Conservation (phyloP, 2,329 filamentous ascomycete genomes). For the Trichoderma polysporum region DNA sequence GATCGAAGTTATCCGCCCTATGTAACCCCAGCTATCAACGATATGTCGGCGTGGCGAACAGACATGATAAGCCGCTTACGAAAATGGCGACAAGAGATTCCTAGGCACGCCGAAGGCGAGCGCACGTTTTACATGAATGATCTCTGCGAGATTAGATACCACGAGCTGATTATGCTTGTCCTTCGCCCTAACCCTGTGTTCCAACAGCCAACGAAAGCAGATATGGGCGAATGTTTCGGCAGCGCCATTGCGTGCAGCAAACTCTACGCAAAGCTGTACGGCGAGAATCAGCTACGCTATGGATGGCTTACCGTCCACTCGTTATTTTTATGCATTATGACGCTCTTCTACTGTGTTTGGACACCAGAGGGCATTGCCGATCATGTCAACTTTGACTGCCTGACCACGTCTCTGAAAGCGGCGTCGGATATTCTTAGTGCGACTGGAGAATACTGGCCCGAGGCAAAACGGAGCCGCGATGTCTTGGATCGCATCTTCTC, state of each 20-base stretch:
- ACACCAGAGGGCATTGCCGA: slow-evolving; percentile 35
- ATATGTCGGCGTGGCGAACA: slow-evolving; percentile 48
- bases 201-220: slow-evolving; percentile 44
- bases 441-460: slow-evolving; percentile 52
- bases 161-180: slow-evolving; percentile 49
- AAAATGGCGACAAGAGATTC: slow-evolving; percentile 41
- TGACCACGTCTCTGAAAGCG: slow-evolving; percentile 41
- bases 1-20: slow-evolving; percentile 47
- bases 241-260: slow-evolving; percentile 44
- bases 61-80: slow-evolving; percentile 42
- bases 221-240: slow-evolving; percentile 43
- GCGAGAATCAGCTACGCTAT: slow-evolving; percentile 45
- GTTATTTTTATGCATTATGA: slow-evolving; percentile 47
- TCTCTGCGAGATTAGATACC: slow-evolving; percentile 47
- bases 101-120: slow-evolving; percentile 23
- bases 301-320: slow-evolving; percentile 51
- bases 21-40: slow-evolving; percentile 46
- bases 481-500: slow-evolving; percentile 36
- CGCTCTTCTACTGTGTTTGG: slow-evolving; percentile 52
- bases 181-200: slow-evolving; percentile 53
- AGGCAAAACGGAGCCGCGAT: slow-evolving; percentile 48
- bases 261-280: slow-evolving; percentile 45
- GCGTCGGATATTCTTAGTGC: slow-evolving; percentile 50
- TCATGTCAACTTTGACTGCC: slow-evolving; percentile 9
- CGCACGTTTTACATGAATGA: slow-evolving; percentile 2